phyloP scores from a whole-genome alignment of 2,329 filamentous ascomycete species.

The Fusarium foetens region DNA sequence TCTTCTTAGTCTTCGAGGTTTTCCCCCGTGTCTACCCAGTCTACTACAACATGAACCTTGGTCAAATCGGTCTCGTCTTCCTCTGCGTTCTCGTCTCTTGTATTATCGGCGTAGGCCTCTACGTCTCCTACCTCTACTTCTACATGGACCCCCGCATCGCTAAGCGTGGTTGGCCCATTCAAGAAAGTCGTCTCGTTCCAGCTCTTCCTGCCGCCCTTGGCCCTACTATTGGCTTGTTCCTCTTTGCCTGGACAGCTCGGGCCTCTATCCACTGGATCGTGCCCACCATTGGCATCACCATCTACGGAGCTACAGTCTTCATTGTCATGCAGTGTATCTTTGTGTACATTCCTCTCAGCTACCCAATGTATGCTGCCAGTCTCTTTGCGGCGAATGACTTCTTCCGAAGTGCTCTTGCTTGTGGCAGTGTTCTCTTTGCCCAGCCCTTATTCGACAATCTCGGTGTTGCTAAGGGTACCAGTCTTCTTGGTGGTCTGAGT shows the following conservation, averaged over 20 bases:
- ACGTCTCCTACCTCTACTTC: slow-evolving; percentile 62
- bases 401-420: slow-evolving; percentile 66
- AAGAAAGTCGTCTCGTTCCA: slow-evolving; percentile 65
- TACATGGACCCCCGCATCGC: slow-evolving; percentile 62
- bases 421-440: slow-evolving; percentile 68
- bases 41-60: slow-evolving; percentile 68
- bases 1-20: slow-evolving; percentile 64
- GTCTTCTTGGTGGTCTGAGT: slow-evolving; percentile 65
- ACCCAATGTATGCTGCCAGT: slow-evolving; percentile 66
- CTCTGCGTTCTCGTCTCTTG: slow-evolving; percentile 68
- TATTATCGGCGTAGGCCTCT: slow-evolving; percentile 60
- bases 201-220: slow-evolving; percentile 64
- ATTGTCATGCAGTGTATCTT: slow-evolving; percentile 70
- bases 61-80: slow-evolving; percentile 69
- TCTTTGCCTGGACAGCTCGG: slow-evolving; percentile 68
- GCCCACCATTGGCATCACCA: slow-evolving; percentile 65
- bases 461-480: slow-evolving; percentile 67
- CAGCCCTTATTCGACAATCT: slow-evolving; percentile 68
- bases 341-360: slow-evolving; percentile 66
- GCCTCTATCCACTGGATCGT: slow-evolving; percentile 64
- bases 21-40: slow-evolving; percentile 72
- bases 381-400: slow-evolving; percentile 72
- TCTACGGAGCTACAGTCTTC: slow-evolving; percentile 64
- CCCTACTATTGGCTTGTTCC: slow-evolving; percentile 68
- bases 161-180: slow-evolving; percentile 59